phyloP scores from a whole-genome alignment of 176 grass and related monocot genomes.

The Oryza coarctata region DNA sequence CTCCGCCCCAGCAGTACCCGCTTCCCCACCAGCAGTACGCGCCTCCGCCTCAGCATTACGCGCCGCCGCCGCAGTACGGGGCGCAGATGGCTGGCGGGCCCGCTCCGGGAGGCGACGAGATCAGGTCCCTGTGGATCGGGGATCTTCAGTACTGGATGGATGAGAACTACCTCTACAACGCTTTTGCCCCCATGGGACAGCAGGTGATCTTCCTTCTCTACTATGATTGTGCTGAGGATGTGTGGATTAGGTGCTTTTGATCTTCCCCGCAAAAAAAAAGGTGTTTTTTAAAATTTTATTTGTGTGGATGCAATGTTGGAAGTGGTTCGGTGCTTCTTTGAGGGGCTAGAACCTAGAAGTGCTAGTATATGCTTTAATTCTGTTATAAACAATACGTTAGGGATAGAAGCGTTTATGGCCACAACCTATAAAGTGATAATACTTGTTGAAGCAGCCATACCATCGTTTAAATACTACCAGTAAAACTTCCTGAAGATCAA shows the following conservation, averaged over 20 bases:
- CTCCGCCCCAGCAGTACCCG: constrained; percentile 25
- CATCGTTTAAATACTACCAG: not conserved
- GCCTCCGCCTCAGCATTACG: constrained; percentile 33
- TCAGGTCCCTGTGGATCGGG: constrained; percentile 85
- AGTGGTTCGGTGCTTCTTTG: not conserved
- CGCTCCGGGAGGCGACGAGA: constrained; percentile 42
- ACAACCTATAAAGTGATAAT: not conserved
- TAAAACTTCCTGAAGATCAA: not conserved
- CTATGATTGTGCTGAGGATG: not conserved
- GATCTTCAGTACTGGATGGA: constrained; percentile 97
- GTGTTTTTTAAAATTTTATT: not conserved
- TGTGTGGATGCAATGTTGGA: not conserved
- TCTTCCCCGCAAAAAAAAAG: too few species aligned
- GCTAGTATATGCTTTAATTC: not conserved
- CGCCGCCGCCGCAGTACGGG: constrained; percentile 41
- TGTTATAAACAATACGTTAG: not conserved
- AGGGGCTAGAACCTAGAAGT: too few species aligned
- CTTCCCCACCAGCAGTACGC: constrained; percentile 49
- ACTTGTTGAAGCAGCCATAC: not conserved
- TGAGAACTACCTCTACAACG: constrained; percentile 58
- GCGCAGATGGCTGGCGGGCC: constrained; percentile 14
- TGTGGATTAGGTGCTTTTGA: not conserved
- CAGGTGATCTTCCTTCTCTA: constrained; percentile 34
- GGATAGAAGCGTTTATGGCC: not conserved
- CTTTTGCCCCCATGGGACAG: constrained; percentile 52